Base-by-base conservation (phyloP, 345 rosid species). In the Syzygium aromaticum region DNA sequence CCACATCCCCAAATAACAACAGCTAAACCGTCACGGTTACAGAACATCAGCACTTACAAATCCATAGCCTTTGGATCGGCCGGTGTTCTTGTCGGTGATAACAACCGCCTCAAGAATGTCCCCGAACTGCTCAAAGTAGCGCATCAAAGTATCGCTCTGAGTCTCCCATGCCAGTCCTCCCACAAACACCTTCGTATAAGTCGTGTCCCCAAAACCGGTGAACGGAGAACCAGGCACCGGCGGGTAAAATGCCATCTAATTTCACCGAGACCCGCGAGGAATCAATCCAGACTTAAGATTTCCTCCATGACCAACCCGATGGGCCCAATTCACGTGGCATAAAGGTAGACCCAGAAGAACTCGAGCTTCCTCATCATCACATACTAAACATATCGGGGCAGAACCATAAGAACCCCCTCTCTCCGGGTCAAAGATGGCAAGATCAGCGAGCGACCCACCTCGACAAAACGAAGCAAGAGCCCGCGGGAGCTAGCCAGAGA, bases 141-240 rank as follows among this genome's bases (percentile, higher is more conserved):
- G 91, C 53, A 88, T 88, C 80, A 92, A 59, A 11, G 91, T 87
- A 14, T 90, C 87, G 27, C 89, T 92, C 25, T 90, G 88, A 16
- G 92, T 92, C 89, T 90, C 92, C 93, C 92, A 92, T 3, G 93
- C 92, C 59, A 92, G 87, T 6, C 93, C 92, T 25, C 93, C 93
- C 22, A 92, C 91, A 53, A 92, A 92, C 28, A 90, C 87, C 87
- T 92, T 92, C n/a, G 90, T 86, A 77, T 86, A 85, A 5, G 90
- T 90, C 28, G 89, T 90, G 85, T 92, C 92, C 85, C 90, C 89
- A 63, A 91, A 88, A 46, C 85, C 85, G 11, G 77, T 7, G 52
- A 51, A 52, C 11, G 89, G 89, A 30, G 89, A 85, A 27, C 86
- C 73, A 9, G 88, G 86, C 46, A 84, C 77, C 40, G 90, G 86